Conservation (phyloP, 176 grass and related monocot genomes). For the Guadua angustifolia region DNA sequence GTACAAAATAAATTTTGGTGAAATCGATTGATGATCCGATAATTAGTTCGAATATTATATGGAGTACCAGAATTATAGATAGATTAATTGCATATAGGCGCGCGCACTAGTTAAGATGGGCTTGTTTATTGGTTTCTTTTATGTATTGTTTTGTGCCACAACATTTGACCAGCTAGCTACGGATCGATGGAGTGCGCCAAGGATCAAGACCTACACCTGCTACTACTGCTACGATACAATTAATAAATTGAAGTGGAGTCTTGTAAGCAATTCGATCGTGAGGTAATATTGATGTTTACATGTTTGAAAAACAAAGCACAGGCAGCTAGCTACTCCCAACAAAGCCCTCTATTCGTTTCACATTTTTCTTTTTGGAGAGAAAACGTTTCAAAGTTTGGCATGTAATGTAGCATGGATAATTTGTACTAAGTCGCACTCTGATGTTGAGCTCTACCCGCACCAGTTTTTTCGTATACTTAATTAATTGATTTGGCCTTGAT, state of each 20-base stretch:
- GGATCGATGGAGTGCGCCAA: conserved; percentile 21
- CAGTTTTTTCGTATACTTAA: too few species aligned
- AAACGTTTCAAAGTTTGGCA: conserved; percentile 25
- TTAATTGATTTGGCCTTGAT: neutral
- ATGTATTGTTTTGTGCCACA: conserved; percentile 3
- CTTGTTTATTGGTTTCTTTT: neutral
- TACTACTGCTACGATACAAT: conserved; percentile 18
- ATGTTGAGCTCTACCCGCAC: too few species aligned
- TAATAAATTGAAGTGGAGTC: conserved; percentile 51
- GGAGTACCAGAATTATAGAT: neutral
- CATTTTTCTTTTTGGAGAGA: neutral
- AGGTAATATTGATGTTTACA: conserved; percentile 56
- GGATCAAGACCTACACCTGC: conserved; percentile 47
- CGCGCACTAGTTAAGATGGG: neutral
- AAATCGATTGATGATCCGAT: neutral
- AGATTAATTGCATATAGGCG: neutral
- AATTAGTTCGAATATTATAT: neutral
- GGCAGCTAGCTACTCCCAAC: neutral
- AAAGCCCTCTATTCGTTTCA: conserved; percentile 26
- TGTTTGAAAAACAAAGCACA: conserved; percentile 33
- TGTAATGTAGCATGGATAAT: neutral
- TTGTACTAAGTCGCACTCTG: neutral
- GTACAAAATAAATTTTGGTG: neutral
- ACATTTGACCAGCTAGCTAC: conserved; percentile 22
- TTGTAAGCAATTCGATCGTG: conserved; percentile 62